These are phyloP conservation scores for Trifolium subterraneum DNA, from an alignment of 306 rosid genomes.

Conservation along the genomic window DNA sequence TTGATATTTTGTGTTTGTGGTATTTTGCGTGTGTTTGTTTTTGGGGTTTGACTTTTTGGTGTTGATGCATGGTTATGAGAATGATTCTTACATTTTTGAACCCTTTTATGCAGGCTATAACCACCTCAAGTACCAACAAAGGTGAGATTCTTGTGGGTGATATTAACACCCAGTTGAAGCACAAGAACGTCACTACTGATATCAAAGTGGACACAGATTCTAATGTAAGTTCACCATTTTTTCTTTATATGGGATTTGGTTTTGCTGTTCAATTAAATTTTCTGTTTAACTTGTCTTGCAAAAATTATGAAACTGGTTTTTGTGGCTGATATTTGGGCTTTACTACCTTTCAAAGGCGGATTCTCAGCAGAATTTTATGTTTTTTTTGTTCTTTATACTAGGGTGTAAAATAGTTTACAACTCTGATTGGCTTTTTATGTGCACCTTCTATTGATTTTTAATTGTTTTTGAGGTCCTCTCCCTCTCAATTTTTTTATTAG, in stretches of 20 bases:
- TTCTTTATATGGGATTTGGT: conserved; percentile 4
- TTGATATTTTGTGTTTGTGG: conserved; percentile 11
- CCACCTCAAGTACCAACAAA: conserved; percentile 75
- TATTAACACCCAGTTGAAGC: conserved; percentile 82
- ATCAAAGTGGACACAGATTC: conserved; percentile 84
- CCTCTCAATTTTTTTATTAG: background rate
- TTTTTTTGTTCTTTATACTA: background rate
- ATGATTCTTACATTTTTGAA: background rate
- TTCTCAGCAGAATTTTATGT: background rate
- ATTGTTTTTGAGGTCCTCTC: background rate
- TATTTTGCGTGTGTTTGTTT: background rate
- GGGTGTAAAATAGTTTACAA: conserved; percentile 3
- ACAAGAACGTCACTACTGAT: conserved; percentile 78
- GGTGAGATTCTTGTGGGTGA: conserved; percentile 80
- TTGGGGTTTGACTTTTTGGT: background rate
- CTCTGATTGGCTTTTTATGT: background rate
- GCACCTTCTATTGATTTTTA: no score
- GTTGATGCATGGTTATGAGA: conserved; percentile 17
- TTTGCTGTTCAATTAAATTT: background rate
- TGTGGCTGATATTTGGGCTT: background rate
- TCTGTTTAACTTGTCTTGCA: background rate
- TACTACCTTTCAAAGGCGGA: background rate
- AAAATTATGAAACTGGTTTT: background rate
- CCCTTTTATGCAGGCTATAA: conserved; percentile 64
- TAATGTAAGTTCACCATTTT: conserved; percentile 54